These are phyloP conservation scores for Carex parvula DNA, from an alignment of 176 grass and related monocot species.

Conservation along the genomic window DNA sequence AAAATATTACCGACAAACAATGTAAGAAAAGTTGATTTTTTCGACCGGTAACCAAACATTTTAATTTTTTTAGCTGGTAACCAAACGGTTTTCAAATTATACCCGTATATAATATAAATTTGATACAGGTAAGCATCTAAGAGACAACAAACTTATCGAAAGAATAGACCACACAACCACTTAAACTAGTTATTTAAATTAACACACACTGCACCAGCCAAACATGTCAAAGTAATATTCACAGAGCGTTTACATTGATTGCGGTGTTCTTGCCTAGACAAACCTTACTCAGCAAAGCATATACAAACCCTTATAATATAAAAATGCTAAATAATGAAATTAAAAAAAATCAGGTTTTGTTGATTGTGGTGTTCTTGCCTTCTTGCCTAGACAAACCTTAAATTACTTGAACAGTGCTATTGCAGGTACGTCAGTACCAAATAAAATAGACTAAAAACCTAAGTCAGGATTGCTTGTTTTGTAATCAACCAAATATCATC, in stretches of 20 bases:
- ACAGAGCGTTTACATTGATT: too few relatives aligned
- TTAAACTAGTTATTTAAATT: background rate
- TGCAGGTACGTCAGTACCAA: background rate
- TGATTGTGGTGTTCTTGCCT: background rate
- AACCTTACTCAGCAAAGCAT: background rate
- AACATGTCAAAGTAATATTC: background rate
- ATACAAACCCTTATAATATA: background rate
- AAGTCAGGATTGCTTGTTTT: background rate
- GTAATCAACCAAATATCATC: constrained; percentile 3
- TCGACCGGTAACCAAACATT: background rate
- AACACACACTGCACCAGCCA: background rate
- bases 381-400: background rate
- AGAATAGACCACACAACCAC: background rate
- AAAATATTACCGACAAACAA: background rate
- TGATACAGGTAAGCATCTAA: background rate
- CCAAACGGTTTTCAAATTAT: background rate
- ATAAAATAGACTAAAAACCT: background rate
- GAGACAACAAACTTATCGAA: background rate
- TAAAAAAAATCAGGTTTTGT: background rate
- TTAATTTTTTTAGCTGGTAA: background rate
- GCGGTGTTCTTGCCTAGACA: too few relatives aligned
- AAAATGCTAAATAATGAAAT: background rate
- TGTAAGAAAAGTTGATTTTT: background rate
- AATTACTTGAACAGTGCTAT: background rate
- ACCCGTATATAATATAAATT: background rate